These are phyloP conservation scores for Pneumocystis wakefieldiae DNA, from an alignment of 1,139 yeast species.

Conservation along the genomic window DNA sequence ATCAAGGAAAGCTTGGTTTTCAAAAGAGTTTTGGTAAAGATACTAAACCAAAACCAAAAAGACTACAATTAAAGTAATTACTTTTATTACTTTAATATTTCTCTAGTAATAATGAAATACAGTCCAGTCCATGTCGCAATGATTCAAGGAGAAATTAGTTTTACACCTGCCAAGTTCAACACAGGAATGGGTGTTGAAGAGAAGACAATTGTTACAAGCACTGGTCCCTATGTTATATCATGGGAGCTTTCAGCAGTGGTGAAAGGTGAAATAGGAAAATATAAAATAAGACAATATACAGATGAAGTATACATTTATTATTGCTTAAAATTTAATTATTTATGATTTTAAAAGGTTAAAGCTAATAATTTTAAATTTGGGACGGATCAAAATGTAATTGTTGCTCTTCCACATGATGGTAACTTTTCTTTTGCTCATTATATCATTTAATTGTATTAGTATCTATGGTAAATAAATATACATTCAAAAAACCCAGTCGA, in stretches of 20 bases:
- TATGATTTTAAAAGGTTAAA: conserved; percentile 31
- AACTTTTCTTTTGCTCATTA: neutral
- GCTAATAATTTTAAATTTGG: conserved; percentile 72
- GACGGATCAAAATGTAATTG: conserved; percentile 51
- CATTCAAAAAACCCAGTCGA: conserved; percentile 43
- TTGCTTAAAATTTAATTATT: neutral
- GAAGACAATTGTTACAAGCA: conserved; percentile 56
- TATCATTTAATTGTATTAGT: conserved; percentile 2
- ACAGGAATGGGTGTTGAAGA: conserved; percentile 49
- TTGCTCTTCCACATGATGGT: conserved; percentile 55
- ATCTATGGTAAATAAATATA: conserved; percentile 38
- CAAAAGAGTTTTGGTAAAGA: conserved; percentile 48
- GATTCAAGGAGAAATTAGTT: conserved; percentile 41
- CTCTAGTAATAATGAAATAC: neutral
- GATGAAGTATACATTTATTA: conserved; percentile 19
- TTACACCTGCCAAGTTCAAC: conserved; percentile 66
- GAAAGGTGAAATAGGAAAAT: conserved; percentile 40
- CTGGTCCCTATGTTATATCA: conserved; percentile 66
- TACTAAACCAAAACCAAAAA: conserved; percentile 53
- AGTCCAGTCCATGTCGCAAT: conserved; percentile 59
- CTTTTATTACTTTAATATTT: neutral
- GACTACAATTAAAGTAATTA: conserved; percentile 34
- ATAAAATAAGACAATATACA: conserved; percentile 48
- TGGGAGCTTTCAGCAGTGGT: conserved; percentile 61
- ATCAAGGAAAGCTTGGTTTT: conserved; percentile 52